Conservation (phyloP, 352 stramenopile genomes). For the Phytopythium oedochilum region DNA sequence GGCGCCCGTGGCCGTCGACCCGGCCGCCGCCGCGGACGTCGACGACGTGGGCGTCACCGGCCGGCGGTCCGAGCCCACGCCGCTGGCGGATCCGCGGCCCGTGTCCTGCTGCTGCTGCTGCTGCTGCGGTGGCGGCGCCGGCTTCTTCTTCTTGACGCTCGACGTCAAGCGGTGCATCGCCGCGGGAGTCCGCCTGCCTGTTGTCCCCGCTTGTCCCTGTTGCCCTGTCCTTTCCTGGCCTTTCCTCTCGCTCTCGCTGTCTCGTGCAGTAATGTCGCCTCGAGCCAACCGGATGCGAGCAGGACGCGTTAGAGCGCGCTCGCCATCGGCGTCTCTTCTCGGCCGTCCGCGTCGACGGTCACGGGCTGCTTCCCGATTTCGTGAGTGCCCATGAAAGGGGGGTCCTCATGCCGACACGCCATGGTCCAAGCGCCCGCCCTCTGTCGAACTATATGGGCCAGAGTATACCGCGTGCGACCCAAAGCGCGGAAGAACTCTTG, state of each 20-base stretch:
- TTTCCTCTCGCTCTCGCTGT: background rate
- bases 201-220: background rate
- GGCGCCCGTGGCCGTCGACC: background rate
- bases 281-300: background rate
- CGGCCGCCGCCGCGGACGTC: background rate
- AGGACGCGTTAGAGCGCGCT: slow-evolving; percentile 5
- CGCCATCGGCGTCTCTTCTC: background rate
- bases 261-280: too few relatives aligned
- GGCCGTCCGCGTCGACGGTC: slow-evolving; percentile 1
- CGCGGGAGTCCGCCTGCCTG: background rate
- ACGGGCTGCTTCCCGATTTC: slow-evolving; percentile 3
- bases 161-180: slow-evolving; percentile 7
- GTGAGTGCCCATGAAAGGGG: background rate
- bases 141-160: slow-evolving; percentile 9
- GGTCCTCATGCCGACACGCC: too few relatives aligned
- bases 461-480: background rate
- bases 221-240: background rate
- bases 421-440: too few relatives aligned
- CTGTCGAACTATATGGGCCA: slow-evolving; percentile 1
- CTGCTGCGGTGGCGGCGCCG: slow-evolving; percentile 1
- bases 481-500: background rate
- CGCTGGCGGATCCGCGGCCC: background rate
- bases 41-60: slow-evolving; percentile 3
- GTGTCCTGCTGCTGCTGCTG: slow-evolving; percentile 1
- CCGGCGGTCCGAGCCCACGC: slow-evolving; percentile 1